Conservation (phyloP, 129 eudicot species). For the Flaveria robusta region DNA sequence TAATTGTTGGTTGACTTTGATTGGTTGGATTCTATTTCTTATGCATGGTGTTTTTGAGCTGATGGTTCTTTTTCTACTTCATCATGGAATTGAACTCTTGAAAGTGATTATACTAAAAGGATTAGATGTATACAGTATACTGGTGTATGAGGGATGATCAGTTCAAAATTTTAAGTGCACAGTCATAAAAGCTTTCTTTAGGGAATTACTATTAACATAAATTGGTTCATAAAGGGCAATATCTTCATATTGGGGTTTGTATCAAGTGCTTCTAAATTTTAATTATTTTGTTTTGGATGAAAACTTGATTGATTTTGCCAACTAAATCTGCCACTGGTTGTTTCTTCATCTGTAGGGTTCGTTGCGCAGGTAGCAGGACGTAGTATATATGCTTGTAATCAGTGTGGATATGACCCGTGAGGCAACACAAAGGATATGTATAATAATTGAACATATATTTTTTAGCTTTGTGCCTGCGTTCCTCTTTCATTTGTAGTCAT, state of each 20-base stretch:
- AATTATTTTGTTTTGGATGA: not conserved
- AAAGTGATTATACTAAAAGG: not conserved
- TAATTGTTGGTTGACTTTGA: conserved; percentile 34
- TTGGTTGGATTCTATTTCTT: not conserved
- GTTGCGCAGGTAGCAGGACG: not conserved
- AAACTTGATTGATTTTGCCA: conserved; percentile 2
- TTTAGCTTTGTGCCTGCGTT: not conserved
- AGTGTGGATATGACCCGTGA: not conserved
- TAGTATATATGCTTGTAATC: not conserved
- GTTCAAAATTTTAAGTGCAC: not conserved
- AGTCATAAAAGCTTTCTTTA: not conserved
- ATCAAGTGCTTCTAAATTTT: not conserved
- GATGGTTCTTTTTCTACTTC: not conserved
- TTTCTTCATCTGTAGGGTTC: conserved; percentile 5
- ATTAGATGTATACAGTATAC: not conserved
- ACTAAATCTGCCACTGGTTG: not conserved
- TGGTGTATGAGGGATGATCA: not conserved
- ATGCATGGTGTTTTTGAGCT: conserved; percentile 24
- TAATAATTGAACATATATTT: not conserved
- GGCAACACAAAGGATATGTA: not conserved
- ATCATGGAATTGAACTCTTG: not conserved
- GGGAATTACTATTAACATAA: not conserved
- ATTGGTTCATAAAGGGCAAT: not conserved
- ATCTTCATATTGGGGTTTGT: not conserved
- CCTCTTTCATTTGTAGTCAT: conserved; percentile 10